Evolutionary conservation across 345 rosid species (phyloP), one percentile per base, ranked within the genome.

Genomic region (Tarenaya hassleriana): DNA sequence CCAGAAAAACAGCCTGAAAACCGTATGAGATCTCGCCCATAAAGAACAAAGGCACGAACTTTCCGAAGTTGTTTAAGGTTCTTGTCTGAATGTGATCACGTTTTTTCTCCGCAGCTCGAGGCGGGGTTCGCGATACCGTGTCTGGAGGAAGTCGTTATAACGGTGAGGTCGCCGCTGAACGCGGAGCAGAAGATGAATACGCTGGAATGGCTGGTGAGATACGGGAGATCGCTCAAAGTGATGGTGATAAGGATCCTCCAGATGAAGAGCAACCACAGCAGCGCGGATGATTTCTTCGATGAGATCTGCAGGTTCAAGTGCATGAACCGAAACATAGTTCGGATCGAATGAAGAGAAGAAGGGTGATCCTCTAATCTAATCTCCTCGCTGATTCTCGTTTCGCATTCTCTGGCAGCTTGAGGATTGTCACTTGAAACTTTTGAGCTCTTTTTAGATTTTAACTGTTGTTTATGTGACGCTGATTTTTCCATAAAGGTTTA

Each of bases 161-260:
- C 92, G 12, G 94, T 88, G 47, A 79, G 96, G 63, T 92, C 98
- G 24, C 98, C 98, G 17, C 45, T 92, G 45, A 92, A 92, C 20
- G 98, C 98, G 4, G 98, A 88, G 52, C 98, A 92, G 80, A 92
- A 92, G 72, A 83, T 92, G 82, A 79, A 70, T 75, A 92, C 95
- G 0, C 86, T 92, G 0, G 98, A 92, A 64, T 92, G 94, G 0
- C 69, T 92, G 34, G 49, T 92, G 60, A 81, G 73, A 69, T 81
- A 77, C 12, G 82, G 94, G 5, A 82, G 73, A 60, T 74, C 56
- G 48, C 51, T 92, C 16, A 88, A 74, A 68, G 40, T 62, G 13
- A 72, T 92, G 94, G 79, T 58, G 43, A 81, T 92, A 55, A 81
- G 90, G 81, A 78, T 92, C 63, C 95, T 88, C 60, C 84, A 76